Base-by-base conservation (phyloP, 768 basidiomycete species). In the Xerocomus spinulosus region DNA sequence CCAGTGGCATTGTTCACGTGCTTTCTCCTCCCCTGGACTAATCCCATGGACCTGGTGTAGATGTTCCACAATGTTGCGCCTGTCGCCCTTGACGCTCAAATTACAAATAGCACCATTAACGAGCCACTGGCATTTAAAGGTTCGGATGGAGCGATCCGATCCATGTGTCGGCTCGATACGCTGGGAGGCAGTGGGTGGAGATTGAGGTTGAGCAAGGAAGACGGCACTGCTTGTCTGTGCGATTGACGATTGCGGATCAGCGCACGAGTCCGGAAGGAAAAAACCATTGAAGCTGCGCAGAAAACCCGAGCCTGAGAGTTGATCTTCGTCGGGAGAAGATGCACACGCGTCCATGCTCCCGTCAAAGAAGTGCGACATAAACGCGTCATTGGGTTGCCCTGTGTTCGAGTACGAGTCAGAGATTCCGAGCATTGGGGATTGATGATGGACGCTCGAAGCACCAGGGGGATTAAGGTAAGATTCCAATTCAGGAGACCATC, bases 1-100 rank as follows among this genome's bases (percentile, higher is more conserved):
- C 66, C 64, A 68, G 2, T 3, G 3, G 40, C 64, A 66, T 8
- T 5, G 8, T 24, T 45, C 49, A 1, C 42, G 39, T 13, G 41
- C 17, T 9, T 56, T 61, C 5, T 65, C 60, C 2, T 55, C 52
- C 2, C 63, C 56, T 0, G 53, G 25, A 28, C 10, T 42, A 28
- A 63, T 44, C 1, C 42, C 46, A 26, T 63, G 62, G 0, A 0
- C 5, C 0, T 17, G 9, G 2, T 65, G 51, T 1, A 64, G 14
- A 21, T 64, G 62, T 9, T 47, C 43, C 9, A 45, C 9, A n/a
- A 64, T 20, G 39, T 32, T 46, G 0, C 52, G 60, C 32, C 54
- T 65, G 35, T 51, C 43, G 1, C 51, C 23, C 18, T 6, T 10
- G 37, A 63, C 32, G 4, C 0, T 3, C 9, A 0, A 7, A 15